Evolutionary conservation across 208 protist species (phyloP), one percentile per base, ranked within the genome.

Genomic region (Leishmania aethiopica): DNA sequence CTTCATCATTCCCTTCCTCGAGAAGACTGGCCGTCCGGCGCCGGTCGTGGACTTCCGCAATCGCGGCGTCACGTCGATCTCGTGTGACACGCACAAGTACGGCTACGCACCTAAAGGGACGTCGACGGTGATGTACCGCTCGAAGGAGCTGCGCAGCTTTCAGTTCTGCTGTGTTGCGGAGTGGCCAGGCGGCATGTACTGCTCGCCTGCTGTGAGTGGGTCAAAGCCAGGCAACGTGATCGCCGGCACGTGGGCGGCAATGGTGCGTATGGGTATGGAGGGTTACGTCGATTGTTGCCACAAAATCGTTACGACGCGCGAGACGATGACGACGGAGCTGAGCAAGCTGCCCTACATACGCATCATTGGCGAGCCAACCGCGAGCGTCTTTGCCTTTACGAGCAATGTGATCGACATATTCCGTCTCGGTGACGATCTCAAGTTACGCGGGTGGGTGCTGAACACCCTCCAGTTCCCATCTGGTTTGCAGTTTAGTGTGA

Each of bases 51-150:
- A 99, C 90, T 99, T 99, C 83, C 80, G 93, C 66, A 90, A 99
- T 72, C 83, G 85, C 37, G 99, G 99, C 55, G 99, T 99, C 22
- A 99, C 99, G 8, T 98, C 97, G 17, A 99, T 99, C 62, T 99
- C 98, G 15, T 96, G 93, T 76, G 99, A 99, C 90, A 99, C 98
- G 66, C 99, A 99, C 95, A 99, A 99, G 92, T 99, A 99, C 92
- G 99, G 99, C 80, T 99, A 96, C 84, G 95, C 98, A 0, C 95
- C 98, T 1, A 99, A 99, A 87, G 99, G 99, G 11, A 98, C 96
- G 42, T 99, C 98, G 10, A 98, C 99, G 1, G 78, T 99, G 19
- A 70, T 99, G 62, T 99, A 99, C 87, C 75, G 89, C 42, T 91
- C 75, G 19, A 86, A 91, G 62, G 92, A 99, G 59, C 81, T 99